phyloP scores from a whole-genome alignment of 176 grass and related monocot genomes.

The Alloteropsis semialata region DNA sequence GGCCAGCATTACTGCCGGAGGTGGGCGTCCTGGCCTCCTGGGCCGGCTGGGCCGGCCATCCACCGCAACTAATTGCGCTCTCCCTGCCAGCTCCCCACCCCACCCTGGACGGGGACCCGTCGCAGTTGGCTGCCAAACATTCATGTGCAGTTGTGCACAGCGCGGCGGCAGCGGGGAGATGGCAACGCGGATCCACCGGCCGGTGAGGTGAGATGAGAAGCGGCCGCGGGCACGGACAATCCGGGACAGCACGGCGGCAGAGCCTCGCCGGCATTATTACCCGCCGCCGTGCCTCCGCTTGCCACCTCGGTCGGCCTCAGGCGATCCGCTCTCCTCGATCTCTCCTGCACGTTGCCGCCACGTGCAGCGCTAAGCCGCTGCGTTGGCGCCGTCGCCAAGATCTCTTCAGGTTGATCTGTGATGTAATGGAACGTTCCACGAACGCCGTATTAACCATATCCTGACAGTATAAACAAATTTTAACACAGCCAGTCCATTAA shows the following conservation, averaged over 20 bases:
- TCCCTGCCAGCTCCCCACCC: no score
- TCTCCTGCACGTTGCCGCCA: slow-evolving; percentile 15
- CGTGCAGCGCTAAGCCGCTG: not conserved
- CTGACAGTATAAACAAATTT: no score
- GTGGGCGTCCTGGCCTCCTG: not conserved
- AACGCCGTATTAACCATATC: no score
- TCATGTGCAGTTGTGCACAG: not conserved
- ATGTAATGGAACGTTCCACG: not conserved
- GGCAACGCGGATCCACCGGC: not conserved
- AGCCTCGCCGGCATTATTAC: not conserved
- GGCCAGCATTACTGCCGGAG: not conserved
- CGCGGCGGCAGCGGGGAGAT: not conserved
- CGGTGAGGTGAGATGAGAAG: not conserved
- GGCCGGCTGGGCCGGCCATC: slow-evolving; percentile 5
- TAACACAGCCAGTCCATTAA: no score
- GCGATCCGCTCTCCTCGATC: not conserved
- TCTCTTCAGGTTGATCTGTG: not conserved
- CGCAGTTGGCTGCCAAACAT: not conserved
- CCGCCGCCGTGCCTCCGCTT: not conserved
- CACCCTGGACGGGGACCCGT: not conserved
- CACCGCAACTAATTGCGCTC: slow-evolving; percentile 19
- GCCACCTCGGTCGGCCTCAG: not conserved
- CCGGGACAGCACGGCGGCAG: slow-evolving; percentile 1
- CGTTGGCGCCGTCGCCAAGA: not conserved
- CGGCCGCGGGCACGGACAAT: not conserved